These are phyloP conservation scores for Sungouiozyma ichnusensis DNA, from an alignment of 805 yeast genomes.

Conservation along the genomic window DNA sequence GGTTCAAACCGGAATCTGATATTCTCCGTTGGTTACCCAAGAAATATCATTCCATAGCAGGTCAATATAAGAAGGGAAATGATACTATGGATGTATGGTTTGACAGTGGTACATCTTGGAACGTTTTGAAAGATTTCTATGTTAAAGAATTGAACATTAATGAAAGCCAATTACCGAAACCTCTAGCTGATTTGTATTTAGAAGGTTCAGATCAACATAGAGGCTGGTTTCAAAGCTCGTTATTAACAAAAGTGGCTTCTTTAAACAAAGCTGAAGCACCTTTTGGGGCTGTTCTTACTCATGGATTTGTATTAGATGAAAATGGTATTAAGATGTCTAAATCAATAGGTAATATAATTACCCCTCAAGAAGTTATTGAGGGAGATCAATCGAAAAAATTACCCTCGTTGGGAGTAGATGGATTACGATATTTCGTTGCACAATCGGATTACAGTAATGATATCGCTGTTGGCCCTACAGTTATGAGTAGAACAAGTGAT, in stretches of 20 bases:
- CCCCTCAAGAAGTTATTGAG: constrained; percentile 56
- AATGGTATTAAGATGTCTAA: constrained; percentile 89
- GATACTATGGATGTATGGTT: constrained; percentile 99
- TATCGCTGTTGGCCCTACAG: constrained; percentile 60
- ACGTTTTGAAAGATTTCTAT: constrained; percentile 28
- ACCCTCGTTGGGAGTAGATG: constrained; percentile 79
- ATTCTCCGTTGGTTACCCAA: constrained; percentile 60
- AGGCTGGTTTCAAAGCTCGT: constrained; percentile 97
- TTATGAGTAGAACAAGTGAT: constrained; percentile 68
- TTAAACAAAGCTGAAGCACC: constrained; percentile 41
- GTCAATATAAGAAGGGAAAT: constrained; percentile 47
- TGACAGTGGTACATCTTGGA: constrained; percentile 94
- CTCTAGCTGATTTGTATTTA: constrained; percentile 70
- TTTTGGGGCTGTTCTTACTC: constrained; percentile 68
- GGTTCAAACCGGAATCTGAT: constrained; percentile 52
- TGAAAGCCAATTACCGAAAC: constrained; percentile 26
- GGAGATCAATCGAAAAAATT: constrained; percentile 42
- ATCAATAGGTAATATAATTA: constrained; percentile 72
- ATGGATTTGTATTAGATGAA: constrained; percentile 86
- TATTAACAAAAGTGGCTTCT: constrained; percentile 62
- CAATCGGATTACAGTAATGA: constrained; percentile 80
- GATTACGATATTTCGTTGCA: constrained; percentile 83
- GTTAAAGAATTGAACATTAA: constrained; percentile 27
- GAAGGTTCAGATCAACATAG: constrained; percentile 99
- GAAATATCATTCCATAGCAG: constrained; percentile 32